phyloP scores from a whole-genome alignment of 306 rosid genomes.

The Crotalaria pallida region DNA sequence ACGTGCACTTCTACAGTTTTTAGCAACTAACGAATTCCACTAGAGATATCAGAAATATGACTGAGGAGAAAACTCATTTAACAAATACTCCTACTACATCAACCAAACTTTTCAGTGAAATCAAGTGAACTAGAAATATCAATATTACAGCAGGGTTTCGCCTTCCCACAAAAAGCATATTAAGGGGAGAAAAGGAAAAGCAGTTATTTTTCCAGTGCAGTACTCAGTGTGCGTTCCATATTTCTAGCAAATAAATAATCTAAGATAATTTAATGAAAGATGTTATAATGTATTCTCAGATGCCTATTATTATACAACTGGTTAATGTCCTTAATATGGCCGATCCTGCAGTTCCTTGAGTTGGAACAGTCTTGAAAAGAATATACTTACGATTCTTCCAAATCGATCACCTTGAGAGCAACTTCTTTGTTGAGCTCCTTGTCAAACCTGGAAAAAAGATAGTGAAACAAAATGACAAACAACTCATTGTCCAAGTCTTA shows the following conservation, averaged over 20 bases:
- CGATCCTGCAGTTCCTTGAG: background rate
- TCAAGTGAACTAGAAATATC: background rate
- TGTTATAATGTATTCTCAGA: background rate
- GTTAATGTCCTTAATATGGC: background rate
- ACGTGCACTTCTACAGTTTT: background rate
- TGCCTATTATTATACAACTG: background rate
- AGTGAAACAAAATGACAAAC: slow-evolving; percentile 9
- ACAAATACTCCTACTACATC: background rate
- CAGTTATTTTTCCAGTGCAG: background rate
- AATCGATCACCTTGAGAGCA: slow-evolving; percentile 95
- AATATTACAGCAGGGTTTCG: background rate
- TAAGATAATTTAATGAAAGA: background rate
- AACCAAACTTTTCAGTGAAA: background rate
- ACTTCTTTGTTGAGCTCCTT: slow-evolving; percentile 84
- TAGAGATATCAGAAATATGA: background rate
- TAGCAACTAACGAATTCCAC: background rate
- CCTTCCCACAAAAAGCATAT: slow-evolving; percentile 1
- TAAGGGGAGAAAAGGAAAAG: background rate
- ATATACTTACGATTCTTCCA: slow-evolving; percentile 92
- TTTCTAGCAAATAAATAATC: background rate
- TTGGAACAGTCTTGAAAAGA: background rate
- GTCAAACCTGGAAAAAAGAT: slow-evolving; percentile 73
- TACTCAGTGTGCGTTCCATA: background rate
- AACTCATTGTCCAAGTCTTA: slow-evolving; percentile 11
- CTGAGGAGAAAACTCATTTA: background rate